Base-by-base conservation (phyloP, 257 asterid species). In the Jacaranda copaia region DNA sequence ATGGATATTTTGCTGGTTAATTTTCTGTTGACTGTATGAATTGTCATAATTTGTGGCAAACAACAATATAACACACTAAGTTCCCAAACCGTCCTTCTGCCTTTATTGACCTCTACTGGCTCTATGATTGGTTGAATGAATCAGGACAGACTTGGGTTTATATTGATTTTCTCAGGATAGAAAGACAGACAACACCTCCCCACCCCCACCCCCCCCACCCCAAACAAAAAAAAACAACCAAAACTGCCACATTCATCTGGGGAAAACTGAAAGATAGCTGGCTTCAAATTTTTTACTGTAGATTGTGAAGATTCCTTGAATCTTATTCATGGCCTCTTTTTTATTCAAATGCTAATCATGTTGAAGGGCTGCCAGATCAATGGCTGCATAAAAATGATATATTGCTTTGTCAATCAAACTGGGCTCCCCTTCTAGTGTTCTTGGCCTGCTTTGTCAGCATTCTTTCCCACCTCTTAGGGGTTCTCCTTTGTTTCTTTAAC, bases 1-100 rank as follows among this genome's bases (percentile, higher is more conserved):
- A 48, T 68, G 55, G n/a, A 49, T 68, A 45, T 11, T 16, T 65
- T 65, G 70, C 16, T 65, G 4, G 52, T 16, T 65, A 42, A 12
- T 32, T 9, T 6, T 6, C 38, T 48, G 32, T 25, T 25, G 32
- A 25, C 32, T 25, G 32, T 25, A 25, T 25, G 32, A 25, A 25
- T 25, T 25, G 32, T 25, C 32, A 25, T 25, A 2, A 25, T 52
- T 52, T n/a, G 58, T 52, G 58, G 58, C 15, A 25, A 25, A 25
- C 32, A 25, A 25, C 32, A 25, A 52, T 10, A 52, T 7, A 52
- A 52, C 58, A 11, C 32, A 25, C 32, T 25, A 25, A 25, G 32
- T 25, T 2, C 32, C 1, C 32, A 1, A 0, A 25, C 32, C 32
- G 1, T 25, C 1, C 32, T 25, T 25, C 32, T 2, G 32, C 32